phyloP scores from a whole-genome alignment of 768 basidiomycete genomes.

The Suillus alpinus region DNA sequence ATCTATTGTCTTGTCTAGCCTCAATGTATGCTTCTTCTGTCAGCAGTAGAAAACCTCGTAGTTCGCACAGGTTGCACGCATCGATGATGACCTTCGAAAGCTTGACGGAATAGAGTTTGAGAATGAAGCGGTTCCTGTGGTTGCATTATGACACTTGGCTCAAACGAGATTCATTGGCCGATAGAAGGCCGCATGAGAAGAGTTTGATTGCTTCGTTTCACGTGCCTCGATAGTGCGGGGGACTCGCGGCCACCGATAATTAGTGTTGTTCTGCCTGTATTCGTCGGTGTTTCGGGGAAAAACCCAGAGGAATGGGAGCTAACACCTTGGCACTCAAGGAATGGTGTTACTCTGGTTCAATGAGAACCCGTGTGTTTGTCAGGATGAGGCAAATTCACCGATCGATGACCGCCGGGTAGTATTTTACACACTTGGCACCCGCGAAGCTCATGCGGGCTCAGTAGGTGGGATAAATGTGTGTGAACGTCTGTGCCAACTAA shows the following conservation, averaged over 20 bases:
- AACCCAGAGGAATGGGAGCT: neutral
- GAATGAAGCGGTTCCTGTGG: neutral
- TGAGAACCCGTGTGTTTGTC: neutral
- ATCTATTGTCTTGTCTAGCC: neutral
- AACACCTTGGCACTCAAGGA: too few species aligned
- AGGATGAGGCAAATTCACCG: neutral
- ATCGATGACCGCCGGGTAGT: neutral
- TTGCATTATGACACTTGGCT: neutral
- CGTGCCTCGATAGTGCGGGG: neutral
- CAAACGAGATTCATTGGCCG: neutral
- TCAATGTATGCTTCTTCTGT: neutral
- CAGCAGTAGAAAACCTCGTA: neutral
- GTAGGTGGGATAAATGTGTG: neutral
- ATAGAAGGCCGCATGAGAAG: slow-evolving; percentile 1
- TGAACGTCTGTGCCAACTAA: neutral
- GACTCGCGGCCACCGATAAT: neutral
- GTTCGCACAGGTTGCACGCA: neutral
- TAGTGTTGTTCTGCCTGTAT: neutral
- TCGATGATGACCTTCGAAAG: neutral
- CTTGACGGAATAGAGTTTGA: slow-evolving; percentile 1
- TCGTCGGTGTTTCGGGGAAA: neutral
- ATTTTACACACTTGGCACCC: neutral
- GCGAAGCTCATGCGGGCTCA: neutral
- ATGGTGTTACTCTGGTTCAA: neutral
- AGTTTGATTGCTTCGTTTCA: neutral